Evolutionary conservation across 768 basidiomycete genomes (phyloP).

Genomic region (Pleurotus cornucopiae): DNA sequence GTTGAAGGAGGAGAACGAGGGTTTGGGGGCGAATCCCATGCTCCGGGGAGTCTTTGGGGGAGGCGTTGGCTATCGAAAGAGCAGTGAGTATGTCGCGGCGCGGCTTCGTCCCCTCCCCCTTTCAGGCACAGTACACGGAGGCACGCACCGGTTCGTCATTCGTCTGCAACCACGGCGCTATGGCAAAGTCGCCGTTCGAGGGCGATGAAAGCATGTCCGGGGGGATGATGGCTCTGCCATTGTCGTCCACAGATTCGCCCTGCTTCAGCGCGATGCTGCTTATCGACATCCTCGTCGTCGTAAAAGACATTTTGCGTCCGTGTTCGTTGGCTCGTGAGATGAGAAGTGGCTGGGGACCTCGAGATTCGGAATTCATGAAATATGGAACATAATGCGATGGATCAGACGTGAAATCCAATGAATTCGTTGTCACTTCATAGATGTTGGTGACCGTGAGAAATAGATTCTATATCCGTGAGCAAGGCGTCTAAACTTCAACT

Average conservation of each 20-base stretch:
- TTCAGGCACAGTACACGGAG: constrained; percentile 9
- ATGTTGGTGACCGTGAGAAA: no score
- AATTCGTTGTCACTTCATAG: no score
- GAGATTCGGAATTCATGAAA: no score
- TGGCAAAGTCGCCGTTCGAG: constrained; percentile 1
- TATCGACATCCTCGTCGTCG: background rate
- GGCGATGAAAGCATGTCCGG: constrained; percentile 7
- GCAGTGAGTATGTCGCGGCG: constrained; percentile 25
- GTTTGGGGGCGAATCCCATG: constrained; percentile 35
- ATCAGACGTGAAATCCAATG: no score
- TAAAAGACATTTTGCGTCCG: background rate
- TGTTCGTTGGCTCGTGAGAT: no score
- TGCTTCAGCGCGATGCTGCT: background rate
- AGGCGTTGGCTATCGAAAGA: constrained; percentile 30
- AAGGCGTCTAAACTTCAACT: no score
- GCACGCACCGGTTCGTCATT: constrained; percentile 12
- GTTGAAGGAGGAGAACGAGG: constrained; percentile 37
- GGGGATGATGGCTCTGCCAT: constrained; percentile 6
- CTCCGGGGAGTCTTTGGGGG: constrained; percentile 27
- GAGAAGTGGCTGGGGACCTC: no score
- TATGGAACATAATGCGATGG: no score
- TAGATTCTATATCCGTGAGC: no score
- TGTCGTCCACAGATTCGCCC: constrained; percentile 5
- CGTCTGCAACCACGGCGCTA: constrained; percentile 5
- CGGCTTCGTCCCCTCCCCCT: background rate